Evolutionary conservation across 2,329 filamentous ascomycete species (phyloP).

Genomic region (Sarocladium brachiariae): DNA sequence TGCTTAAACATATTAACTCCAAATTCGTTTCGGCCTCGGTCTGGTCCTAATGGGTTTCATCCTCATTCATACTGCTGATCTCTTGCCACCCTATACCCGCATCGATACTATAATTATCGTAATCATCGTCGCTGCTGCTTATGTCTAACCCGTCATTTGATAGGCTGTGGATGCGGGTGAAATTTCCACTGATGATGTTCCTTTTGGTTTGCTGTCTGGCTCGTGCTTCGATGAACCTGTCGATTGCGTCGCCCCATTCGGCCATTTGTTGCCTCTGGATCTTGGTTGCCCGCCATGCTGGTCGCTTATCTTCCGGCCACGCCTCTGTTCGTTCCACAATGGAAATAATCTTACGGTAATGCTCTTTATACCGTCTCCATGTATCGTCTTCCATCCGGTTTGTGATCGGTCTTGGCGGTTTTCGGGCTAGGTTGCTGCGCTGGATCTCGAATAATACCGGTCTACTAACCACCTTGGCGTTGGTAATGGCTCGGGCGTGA

Average conservation of each 20-base stretch:
- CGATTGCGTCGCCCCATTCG: slow-evolving; percentile 1
- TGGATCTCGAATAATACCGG: background rate
- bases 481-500: background rate
- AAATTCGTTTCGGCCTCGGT: background rate
- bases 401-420: background rate
- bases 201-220: background rate
- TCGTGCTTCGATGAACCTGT: background rate
- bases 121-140: background rate
- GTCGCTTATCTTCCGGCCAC: background rate
- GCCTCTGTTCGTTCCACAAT: slow-evolving; percentile 3
- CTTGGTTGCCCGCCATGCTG: background rate
- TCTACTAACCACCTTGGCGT: background rate
- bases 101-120: background rate
- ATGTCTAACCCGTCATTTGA: background rate
- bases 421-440: background rate
- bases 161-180: background rate
- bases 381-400: slow-evolving; percentile 4
- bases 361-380: slow-evolving; percentile 8
- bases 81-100: background rate
- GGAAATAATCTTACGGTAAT: slow-evolving; percentile 3
- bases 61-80: background rate
- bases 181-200: slow-evolving; percentile 1
- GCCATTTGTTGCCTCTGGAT: background rate
- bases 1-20: slow-evolving; percentile 7
- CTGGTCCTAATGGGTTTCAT: slow-evolving; percentile 1